Evolutionary conservation across 2,329 filamentous ascomycete species (phyloP), one percentile per base, ranked within the genome.

Genomic region (Sclerotinia borealis): DNA sequence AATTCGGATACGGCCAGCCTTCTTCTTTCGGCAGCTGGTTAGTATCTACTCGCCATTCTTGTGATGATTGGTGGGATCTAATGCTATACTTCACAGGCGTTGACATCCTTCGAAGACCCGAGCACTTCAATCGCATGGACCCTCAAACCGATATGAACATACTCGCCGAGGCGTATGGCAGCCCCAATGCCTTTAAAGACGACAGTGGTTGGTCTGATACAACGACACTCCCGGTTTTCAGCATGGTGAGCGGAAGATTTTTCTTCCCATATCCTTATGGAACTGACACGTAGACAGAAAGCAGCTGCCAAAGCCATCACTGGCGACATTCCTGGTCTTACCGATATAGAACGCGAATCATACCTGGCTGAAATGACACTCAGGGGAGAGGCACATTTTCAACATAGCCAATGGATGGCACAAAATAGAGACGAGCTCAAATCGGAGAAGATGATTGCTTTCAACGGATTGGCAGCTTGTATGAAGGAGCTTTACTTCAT

Each of bases 21-120:
- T 37, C 56, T 71, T 4, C 29, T 56, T 19, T 65, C 48, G 34
- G 59, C 66, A 43, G 63, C 63, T 61, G 69, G 70, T 70, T 51
- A 61, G 64, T 65, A 22, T 34, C 22, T 25, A 3, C n/a, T 19
- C 8, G 25, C 25, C 29, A 6, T 36, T 49, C 4, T 10, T 39
- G 25, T 36, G 13, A 31, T n/a, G 9, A 19, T 39, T 63, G 15
- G n/a, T 22, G 34, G 15, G 13, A 58, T 7, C 54, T 58, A 58
- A 58, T 29, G 25, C 17, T 17, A 31, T 22, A 51, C 17, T 43
- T 52, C 34, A 25, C 4, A 58, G 45, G 47, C 25, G 51, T 66
- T 36, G 41, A 66, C n/a, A 34, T 64, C 19, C n/a, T 27, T 27
- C 34, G 22, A n/a, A 47, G 29, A 27, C 64, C 64, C 17, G 22